Evolutionary conservation across 306 rosid species (phyloP).

Genomic region (Elaeagnus macrophylla): DNA sequence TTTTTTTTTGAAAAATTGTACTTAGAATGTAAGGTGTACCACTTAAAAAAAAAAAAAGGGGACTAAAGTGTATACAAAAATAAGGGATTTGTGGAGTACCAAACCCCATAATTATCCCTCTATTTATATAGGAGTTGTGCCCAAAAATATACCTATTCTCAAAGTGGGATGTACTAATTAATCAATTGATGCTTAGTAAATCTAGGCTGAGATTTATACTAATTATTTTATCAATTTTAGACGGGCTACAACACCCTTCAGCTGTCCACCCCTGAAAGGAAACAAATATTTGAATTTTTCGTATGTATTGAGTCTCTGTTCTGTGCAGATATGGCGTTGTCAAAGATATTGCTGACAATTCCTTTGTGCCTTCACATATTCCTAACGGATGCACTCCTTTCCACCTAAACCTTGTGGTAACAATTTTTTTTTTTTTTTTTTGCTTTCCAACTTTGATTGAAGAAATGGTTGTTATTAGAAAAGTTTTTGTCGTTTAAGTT

Average conservation of each 20-base stretch:
- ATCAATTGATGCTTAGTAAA: no score
- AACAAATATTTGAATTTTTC: neutral
- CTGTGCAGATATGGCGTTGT: conserved; percentile 55
- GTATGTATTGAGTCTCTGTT: neutral
- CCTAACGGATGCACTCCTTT: conserved; percentile 69
- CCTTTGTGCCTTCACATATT: conserved; percentile 39
- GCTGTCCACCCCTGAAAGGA: neutral
- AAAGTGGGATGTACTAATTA: no score
- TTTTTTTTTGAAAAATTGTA: no score
- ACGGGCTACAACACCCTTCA: neutral
- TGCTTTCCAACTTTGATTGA: neutral
- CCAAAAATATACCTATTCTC: no score
- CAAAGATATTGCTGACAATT: conserved; percentile 31
- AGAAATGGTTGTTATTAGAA: neutral
- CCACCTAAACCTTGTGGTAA: conserved; percentile 92
- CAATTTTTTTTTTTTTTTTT: neutral
- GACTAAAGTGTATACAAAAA: no score
- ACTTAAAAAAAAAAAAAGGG: no score
- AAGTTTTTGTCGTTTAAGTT: neutral
- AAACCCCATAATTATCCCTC: no score
- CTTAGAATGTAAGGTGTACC: no score
- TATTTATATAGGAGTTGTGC: no score
- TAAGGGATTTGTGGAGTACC: no score
- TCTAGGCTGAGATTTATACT: no score
- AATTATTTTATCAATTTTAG: neutral